Evolutionary conservation across 2,329 filamentous ascomycete genomes (phyloP).

Genomic region (Microdochium nivale): DNA sequence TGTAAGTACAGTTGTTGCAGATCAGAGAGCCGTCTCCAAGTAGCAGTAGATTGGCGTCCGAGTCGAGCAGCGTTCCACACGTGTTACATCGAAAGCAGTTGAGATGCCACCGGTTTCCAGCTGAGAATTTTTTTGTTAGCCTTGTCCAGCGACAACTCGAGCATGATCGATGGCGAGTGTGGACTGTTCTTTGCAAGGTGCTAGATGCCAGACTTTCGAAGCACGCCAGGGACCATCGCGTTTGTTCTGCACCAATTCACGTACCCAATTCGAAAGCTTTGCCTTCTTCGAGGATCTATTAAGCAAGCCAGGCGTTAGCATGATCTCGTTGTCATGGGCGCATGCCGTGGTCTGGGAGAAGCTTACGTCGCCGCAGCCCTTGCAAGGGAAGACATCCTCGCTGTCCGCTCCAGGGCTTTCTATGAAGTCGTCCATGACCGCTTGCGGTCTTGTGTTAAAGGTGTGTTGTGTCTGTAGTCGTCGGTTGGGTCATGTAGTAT

Average conservation of each 20-base stretch:
- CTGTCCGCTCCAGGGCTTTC: slow-evolving; percentile 59
- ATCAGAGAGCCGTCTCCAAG: slow-evolving; percentile 97
- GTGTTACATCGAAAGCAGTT: slow-evolving; percentile 98
- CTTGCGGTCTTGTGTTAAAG: slow-evolving; percentile 3
- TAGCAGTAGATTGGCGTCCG: slow-evolving; percentile 92
- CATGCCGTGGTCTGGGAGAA: background rate
- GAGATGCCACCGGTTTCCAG: slow-evolving; percentile 96
- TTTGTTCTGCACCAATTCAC: slow-evolving; percentile 16
- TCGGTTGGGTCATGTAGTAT: background rate
- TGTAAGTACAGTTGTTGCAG: slow-evolving; percentile 99
- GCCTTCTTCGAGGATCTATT: slow-evolving; percentile 90
- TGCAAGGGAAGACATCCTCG: slow-evolving; percentile 83
- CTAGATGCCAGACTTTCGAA: background rate
- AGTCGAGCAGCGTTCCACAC: slow-evolving; percentile 91
- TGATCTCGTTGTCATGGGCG: background rate
- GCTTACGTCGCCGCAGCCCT: slow-evolving; percentile 82
- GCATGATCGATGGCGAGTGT: slow-evolving; percentile 5
- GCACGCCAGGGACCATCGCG: background rate
- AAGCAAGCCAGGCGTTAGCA: background rate
- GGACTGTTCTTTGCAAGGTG: slow-evolving; percentile 6
- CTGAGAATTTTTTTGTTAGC: slow-evolving; percentile 37
- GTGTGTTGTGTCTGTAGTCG: background rate
- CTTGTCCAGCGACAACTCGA: slow-evolving; percentile 9
- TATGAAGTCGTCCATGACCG: slow-evolving; percentile 51
- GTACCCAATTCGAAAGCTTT: slow-evolving; percentile 95